Evolutionary conservation across 2,329 filamentous ascomycete genomes (phyloP), one percentile per base, ranked within the genome.

Genomic region (Coniochaeta prunicola): DNA sequence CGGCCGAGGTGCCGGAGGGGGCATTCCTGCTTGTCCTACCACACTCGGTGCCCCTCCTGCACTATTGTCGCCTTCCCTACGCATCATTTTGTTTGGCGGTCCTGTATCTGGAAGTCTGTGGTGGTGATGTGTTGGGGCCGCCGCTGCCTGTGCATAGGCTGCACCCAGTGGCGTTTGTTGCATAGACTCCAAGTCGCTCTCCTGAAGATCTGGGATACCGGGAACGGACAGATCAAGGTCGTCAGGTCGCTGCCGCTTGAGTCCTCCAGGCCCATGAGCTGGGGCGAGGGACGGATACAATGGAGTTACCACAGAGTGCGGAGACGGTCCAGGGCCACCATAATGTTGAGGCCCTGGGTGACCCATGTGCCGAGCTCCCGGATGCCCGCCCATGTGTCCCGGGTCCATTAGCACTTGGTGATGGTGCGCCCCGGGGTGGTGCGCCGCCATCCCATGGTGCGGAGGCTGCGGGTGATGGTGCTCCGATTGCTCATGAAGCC

Each of bases 11-110:
- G 91, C 92, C 58, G 92, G 92, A 42, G 82, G 75, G 15, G 92
- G 92, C 92, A 96, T 96, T 56, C 92, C 92, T 48, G 83, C 86
- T 69, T 92, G 87, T 45, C 91, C 91, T 57, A 96, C 91, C 53
- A 96, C 87, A 67, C 88, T 94, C n/a, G 90, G 89, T 33, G 89
- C 88, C 9, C 89, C 77, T 75, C 84, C 74, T 65, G 74, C 67
- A 68, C 72, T 63, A 68, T 73, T 55, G 71, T 67, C 63, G 57
- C 76, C 77, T 66, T 85, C 81, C 67, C 84, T 78, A 64, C 85
- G 79, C 76, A 86, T 80, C 74, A 89, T 80, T 73, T 90, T 89
- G 57, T 82, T 80, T 19, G 88, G 84, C 24, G 86, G 85, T 12
- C 84, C 85, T 62, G 89, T 86, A 64, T 91, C 86, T 55, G 91